Conservation (phyloP, 2,329 filamentous ascomycete species). For the Penicillium fuscoglaucum region DNA sequence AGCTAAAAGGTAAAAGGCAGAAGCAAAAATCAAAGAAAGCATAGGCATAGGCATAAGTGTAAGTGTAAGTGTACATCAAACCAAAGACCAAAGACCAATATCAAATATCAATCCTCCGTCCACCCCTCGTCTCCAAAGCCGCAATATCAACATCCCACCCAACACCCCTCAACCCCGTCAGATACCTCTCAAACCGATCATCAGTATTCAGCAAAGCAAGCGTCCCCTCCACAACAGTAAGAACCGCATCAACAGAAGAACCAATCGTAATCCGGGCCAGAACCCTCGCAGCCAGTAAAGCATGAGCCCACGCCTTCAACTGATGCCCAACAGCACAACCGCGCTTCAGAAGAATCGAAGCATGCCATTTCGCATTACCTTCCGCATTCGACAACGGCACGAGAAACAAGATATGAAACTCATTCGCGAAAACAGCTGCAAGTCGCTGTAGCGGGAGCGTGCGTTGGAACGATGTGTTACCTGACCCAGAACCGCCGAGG, state of each 20-base stretch:
- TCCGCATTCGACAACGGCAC: conserved; percentile 29
- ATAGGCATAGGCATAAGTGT: background rate
- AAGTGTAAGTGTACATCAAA: background rate
- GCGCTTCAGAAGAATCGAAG: conserved; percentile 65
- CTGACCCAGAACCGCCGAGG: conserved; percentile 7
- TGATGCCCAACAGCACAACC: conserved; percentile 52
- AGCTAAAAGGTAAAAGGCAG: background rate
- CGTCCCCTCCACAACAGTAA: conserved; percentile 45
- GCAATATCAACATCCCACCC: conserved; percentile 68
- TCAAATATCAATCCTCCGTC: conserved; percentile 37
- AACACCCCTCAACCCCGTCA: conserved; percentile 42
- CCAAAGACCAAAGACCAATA: background rate
- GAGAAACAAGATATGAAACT: conserved; percentile 64
- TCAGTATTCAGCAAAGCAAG: conserved; percentile 44
- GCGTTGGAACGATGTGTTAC: conserved; percentile 22
- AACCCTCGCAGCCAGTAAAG: conserved; percentile 50
- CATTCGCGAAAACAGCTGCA: conserved; percentile 51
- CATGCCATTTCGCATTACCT: conserved; percentile 33
- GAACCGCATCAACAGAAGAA: conserved; percentile 5
- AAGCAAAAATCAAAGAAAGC: background rate
- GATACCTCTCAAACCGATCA: conserved; percentile 48
- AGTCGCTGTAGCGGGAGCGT: conserved; percentile 49
- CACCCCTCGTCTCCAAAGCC: conserved; percentile 66
- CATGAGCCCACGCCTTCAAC: conserved; percentile 64
- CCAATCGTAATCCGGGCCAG: conserved; percentile 6